Evolutionary conservation across 1,139 yeast species (phyloP).

Genomic region (Kodamaea ohmeri): DNA sequence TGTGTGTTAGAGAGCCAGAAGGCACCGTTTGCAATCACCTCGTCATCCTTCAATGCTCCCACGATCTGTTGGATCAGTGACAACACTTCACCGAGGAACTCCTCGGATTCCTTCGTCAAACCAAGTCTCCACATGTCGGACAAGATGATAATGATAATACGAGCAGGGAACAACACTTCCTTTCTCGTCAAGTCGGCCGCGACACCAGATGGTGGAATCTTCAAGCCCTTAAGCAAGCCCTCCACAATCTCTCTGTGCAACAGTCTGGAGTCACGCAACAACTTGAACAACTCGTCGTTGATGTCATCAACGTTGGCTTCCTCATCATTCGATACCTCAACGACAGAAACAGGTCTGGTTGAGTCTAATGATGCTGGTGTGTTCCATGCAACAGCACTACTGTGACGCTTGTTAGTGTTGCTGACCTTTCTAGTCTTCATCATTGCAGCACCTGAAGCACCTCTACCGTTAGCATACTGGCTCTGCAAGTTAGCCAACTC

Average conservation of each 20-base stretch:
- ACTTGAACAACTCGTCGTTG: conserved; percentile 67
- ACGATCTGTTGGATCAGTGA: conserved; percentile 84
- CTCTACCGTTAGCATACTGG: conserved; percentile 20
- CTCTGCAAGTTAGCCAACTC: conserved; percentile 56
- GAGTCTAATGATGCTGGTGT: conserved; percentile 31
- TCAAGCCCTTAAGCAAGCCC: conserved; percentile 84
- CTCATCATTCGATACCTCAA: conserved; percentile 55
- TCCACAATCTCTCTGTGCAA: conserved; percentile 84
- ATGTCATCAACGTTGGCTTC: conserved; percentile 63
- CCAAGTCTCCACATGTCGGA: conserved; percentile 99
- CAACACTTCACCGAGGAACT: conserved; percentile 84
- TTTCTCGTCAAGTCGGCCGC: conserved; percentile 81
- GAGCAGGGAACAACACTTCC: conserved; percentile 94
- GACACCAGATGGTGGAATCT: conserved; percentile 81
- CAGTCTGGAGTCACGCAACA: conserved; percentile 75
- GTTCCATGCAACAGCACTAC: conserved; percentile 41
- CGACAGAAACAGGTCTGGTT: conserved; percentile 55
- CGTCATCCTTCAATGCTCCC: conserved; percentile 72
- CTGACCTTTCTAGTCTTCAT: conserved; percentile 28
- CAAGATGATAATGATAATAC: conserved; percentile 85
- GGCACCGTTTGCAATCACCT: conserved; percentile 88
- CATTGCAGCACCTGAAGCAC: conserved; percentile 7
- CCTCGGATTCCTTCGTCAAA: conserved; percentile 86
- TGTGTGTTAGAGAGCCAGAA: conserved; percentile 98
- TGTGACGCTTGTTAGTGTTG: conserved; percentile 37